A percentile compares a stretch with the other conserved stretches of the same genome.
These are phyloP conservation scores for Penicillium bovifimosum DNA, from an alignment of 495 filamentous ascomycete genomes.

Conservation along the genomic window DNA sequence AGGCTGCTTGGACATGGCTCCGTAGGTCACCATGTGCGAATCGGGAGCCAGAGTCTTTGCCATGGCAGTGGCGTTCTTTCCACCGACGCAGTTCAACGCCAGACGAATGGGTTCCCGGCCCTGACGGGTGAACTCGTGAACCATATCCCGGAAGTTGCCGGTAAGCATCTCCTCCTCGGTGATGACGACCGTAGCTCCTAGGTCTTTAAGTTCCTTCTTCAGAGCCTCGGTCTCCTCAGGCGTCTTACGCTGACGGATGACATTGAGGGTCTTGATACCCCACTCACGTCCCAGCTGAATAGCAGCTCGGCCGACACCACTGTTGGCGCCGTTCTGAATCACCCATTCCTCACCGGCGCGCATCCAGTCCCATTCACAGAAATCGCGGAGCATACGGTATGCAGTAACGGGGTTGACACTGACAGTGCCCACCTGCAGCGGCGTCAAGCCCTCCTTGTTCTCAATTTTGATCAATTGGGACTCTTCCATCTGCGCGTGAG, in stretches of 20 bases:
- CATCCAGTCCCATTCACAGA: conserved; percentile 54
- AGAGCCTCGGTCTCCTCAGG: conserved; percentile 58
- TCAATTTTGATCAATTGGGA: conserved; percentile 59
- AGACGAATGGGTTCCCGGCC: conserved; percentile 64
- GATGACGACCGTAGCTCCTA: conserved; percentile 77
- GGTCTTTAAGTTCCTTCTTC: conserved; percentile 59
- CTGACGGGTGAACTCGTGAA: conserved; percentile 65
- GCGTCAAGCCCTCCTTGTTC: conserved; percentile 60
- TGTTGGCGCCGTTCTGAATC: conserved; percentile 94
- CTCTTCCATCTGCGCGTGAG: conserved; percentile 71
- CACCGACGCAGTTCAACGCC: conserved; percentile 93
- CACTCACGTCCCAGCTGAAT: conserved; percentile 78
- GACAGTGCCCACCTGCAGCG: conserved; percentile 75
- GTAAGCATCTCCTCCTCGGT: conserved; percentile 72
- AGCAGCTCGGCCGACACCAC: conserved; percentile 80
- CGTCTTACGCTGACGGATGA: conserved; percentile 64
- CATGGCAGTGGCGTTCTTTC: conserved; percentile 67
- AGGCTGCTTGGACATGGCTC: conserved; percentile 86
- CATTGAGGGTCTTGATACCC: conserved; percentile 83
- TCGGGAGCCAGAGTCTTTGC: conserved; percentile 60
- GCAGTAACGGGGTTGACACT: conserved; percentile 90
- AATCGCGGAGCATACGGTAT: conserved; percentile 87
- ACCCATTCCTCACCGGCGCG: conserved; percentile 65
- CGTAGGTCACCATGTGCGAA: conserved; percentile 85
- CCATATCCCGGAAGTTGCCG: conserved; percentile 53